Evolutionary conservation across 2,329 filamentous ascomycete species (phyloP), one percentile per base, ranked within the genome.

Genomic region (Monosporascus sp.): DNA sequence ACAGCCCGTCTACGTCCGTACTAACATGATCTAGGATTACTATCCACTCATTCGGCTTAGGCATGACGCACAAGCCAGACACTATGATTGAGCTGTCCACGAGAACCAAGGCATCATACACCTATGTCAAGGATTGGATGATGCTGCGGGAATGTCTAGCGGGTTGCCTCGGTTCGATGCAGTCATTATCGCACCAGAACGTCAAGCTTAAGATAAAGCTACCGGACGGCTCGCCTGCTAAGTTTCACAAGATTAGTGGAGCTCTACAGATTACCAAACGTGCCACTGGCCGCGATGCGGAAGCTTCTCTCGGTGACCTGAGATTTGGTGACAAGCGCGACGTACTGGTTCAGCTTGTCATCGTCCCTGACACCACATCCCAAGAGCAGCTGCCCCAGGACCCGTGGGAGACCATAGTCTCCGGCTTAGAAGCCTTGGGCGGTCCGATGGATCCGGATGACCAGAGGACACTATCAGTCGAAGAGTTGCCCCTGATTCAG

Each of bases 51-150:
- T 99, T 99, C 63, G 94, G 94, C 36, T 81, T 99, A 18, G 94
- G 94, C 50, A 85, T 97, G 77, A 97, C 93, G 1, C 94, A 99
- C 73, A 97, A 97, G 73, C 94, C 94, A 5, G 94, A 99, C 67
- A 97, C 92, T 1, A 96, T 99, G 91, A 96, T 99, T 58, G 93
- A 97, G 72, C 77, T 99, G 14, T 97, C 94, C 1, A 94, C 89
- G 7, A 83, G 91, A 56, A 99, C 94, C 3, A 99, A 97, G 74
- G 94, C 92, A 5, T 95, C 91, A 1, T 99, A 97, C 67, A 95
- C 91, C 1, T 99, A 97, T 65, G 92, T 99, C 62, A 99, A 97
- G 73, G 94, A 99, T 70, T 99, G 94, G 94, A 97, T 97, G 93
- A 99, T 97, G 93, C 81, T 99, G 37, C 87, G 94, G 27, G 94